Percentiles rank a stretch among this genome's conserved stretches.
phyloP scores from a whole-genome alignment of 495 filamentous ascomycete species.

The Lophiotrema nucula region DNA sequence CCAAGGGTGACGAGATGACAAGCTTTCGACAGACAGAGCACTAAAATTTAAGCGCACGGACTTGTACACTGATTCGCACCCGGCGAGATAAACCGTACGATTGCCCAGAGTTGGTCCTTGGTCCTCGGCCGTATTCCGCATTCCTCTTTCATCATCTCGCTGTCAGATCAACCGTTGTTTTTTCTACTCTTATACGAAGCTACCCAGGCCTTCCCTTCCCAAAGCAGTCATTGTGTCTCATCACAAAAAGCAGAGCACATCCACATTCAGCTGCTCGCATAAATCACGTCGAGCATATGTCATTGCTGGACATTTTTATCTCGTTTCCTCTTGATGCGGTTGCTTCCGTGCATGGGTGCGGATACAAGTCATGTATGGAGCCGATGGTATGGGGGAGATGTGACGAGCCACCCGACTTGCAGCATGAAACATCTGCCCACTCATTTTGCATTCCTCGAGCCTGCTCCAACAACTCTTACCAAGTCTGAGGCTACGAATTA shows the following conservation, averaged over 20 bases:
- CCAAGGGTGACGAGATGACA: conserved; percentile 19
- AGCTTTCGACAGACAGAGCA: conserved; percentile 9
- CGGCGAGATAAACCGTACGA: not conserved
- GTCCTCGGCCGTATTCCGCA: not conserved
- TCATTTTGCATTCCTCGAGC: too few relatives aligned
- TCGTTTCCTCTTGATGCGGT: not conserved
- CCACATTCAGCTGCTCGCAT: conserved; percentile 22
- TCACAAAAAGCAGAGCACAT: conserved; percentile 14
- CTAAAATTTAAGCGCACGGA: too few relatives aligned
- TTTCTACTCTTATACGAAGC: too few relatives aligned
- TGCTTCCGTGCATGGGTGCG: not conserved
- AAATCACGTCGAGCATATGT: conserved; percentile 17
- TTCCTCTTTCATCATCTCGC: not conserved
- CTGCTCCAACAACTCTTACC: too few relatives aligned
- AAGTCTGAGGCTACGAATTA: too few relatives aligned
- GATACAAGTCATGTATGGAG: not conserved
- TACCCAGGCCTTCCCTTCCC: too few relatives aligned
- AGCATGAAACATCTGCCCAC: conserved; percentile 29
- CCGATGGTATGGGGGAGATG: conserved; percentile 12
- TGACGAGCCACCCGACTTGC: conserved; percentile 18
- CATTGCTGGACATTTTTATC: not conserved
- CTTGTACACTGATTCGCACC: conserved; percentile 5
- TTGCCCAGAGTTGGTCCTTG: not conserved
- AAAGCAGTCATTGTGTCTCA: conserved; percentile 11
- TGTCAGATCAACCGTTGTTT: not conserved